phyloP scores from a whole-genome alignment of 257 asterid species.

The Gentiana dahurica region DNA sequence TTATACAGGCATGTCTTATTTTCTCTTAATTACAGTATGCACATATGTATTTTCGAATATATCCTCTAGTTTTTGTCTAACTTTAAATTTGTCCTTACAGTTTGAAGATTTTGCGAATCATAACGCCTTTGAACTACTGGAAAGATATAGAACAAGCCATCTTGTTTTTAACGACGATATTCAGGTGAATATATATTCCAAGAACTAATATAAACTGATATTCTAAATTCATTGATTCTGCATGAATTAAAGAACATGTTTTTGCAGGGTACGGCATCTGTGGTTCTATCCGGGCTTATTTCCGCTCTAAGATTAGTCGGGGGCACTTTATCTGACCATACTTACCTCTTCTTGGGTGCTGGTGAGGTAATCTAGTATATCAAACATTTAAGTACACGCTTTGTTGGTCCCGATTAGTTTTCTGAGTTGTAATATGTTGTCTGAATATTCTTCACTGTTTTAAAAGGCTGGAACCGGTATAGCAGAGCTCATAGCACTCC shows the following conservation, averaged over 20 bases:
- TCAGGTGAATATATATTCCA: slow-evolving; percentile 36
- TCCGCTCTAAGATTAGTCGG: slow-evolving; percentile 60
- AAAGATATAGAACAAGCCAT: slow-evolving; percentile 67
- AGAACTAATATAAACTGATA: neutral
- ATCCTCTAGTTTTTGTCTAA: neutral
- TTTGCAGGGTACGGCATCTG: slow-evolving; percentile 86
- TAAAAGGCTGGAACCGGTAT: slow-evolving; percentile 94
- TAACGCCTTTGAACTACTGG: slow-evolving; percentile 77
- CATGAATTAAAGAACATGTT: neutral
- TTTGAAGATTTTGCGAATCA: slow-evolving; percentile 96
- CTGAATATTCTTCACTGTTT: slow-evolving; percentile 16
- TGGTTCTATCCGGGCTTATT: slow-evolving; percentile 77
- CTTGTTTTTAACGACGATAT: slow-evolving; percentile 92
- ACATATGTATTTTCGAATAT: neutral
- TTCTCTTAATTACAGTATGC: no score
- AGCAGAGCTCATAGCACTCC: slow-evolving; percentile 93
- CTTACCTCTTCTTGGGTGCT: slow-evolving; percentile 92
- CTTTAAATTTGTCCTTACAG: slow-evolving; percentile 24
- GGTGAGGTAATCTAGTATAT: slow-evolving; percentile 56
- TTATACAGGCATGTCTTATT: slow-evolving; percentile 46
- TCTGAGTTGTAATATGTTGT: slow-evolving; percentile 3
- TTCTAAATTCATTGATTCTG: neutral
- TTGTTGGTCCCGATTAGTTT: neutral
- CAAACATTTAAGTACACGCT: no score
- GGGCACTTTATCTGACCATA: slow-evolving; percentile 70